Conservation (phyloP, 352 stramenopile genomes). For the Globisporangium sylvaticum region DNA sequence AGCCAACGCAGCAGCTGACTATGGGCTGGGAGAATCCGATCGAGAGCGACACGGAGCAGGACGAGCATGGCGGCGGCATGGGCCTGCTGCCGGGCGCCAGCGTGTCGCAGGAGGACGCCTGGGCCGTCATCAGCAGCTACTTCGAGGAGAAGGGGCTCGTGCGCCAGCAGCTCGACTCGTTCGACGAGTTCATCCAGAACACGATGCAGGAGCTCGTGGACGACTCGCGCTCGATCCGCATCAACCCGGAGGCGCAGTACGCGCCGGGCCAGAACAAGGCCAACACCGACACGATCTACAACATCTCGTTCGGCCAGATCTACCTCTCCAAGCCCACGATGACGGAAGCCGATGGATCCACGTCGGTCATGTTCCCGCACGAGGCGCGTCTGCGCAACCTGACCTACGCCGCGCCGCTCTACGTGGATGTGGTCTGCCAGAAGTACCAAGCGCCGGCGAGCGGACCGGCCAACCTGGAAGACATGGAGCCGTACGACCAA, state of each 20-base stretch:
- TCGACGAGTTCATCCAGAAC: constrained; percentile 99
- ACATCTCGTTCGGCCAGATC: constrained; percentile 98
- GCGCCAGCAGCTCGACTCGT: constrained; percentile 99
- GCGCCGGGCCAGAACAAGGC: constrained; percentile 91
- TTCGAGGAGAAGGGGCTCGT: constrained; percentile 99
- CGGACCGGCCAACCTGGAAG: constrained; percentile 71
- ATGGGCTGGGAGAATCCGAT: constrained; percentile 76
- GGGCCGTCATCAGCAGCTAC: constrained; percentile 98
- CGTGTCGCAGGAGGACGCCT: constrained; percentile 98
- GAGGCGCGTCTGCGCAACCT: constrained; percentile 98
- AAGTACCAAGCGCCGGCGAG: constrained; percentile 71
- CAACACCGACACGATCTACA: constrained; percentile 90
- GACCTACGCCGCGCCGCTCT: constrained; percentile 98
- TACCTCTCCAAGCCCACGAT: constrained; percentile 97
- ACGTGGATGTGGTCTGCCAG: constrained; percentile 97
- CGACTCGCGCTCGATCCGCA: constrained; percentile 95
- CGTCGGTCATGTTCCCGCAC: constrained; percentile 99
- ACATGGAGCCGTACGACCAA: constrained; percentile 86
- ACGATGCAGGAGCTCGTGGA: constrained; percentile 99
- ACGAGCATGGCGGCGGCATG: constrained; percentile 38
- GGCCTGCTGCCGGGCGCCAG: constrained; percentile 58
- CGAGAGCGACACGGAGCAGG: constrained; percentile 54
- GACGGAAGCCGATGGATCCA: constrained; percentile 95
- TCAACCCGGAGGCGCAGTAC: constrained; percentile 96
- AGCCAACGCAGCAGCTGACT: neutral